A percentile compares a stretch with the other conserved stretches of the same genome.
Conservation (phyloP, 2,329 filamentous ascomycete species). For the Aspergillus sp. region DNA sequence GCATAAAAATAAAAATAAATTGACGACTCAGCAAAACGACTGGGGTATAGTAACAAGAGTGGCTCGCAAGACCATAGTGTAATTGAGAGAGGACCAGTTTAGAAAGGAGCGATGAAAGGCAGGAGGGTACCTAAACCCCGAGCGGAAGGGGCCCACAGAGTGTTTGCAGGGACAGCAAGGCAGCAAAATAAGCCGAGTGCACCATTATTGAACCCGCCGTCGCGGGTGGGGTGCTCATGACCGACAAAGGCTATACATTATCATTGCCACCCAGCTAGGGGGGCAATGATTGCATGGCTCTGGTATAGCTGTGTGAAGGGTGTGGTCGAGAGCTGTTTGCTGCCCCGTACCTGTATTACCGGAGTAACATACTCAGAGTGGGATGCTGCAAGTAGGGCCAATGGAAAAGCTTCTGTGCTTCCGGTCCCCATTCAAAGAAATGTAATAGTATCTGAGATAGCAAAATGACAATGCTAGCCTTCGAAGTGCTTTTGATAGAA, state of each 20-base stretch:
- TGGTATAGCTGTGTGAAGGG: neutral
- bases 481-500: neutral
- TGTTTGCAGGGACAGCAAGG: neutral
- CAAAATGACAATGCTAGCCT: conserved; percentile 7
- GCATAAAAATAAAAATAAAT: too few relatives aligned
- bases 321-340: neutral
- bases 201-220: neutral
- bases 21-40: conserved; percentile 6
- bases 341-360: neutral
- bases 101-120: neutral
- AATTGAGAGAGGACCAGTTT: neutral
- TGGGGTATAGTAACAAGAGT: conserved; percentile 17
- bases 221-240: neutral
- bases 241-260: neutral
- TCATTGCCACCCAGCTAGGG: neutral
- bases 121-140: neutral
- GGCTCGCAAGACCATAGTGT: neutral
- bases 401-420: neutral
- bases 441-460: neutral
- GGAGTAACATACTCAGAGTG: neutral
- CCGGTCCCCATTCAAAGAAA: neutral
- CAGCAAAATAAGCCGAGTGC: neutral
- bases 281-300: neutral
- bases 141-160: neutral
- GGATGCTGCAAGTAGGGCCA: neutral